Base-by-base conservation (phyloP, 2,329 filamentous ascomycete species). In the Thyridium curvatum region DNA sequence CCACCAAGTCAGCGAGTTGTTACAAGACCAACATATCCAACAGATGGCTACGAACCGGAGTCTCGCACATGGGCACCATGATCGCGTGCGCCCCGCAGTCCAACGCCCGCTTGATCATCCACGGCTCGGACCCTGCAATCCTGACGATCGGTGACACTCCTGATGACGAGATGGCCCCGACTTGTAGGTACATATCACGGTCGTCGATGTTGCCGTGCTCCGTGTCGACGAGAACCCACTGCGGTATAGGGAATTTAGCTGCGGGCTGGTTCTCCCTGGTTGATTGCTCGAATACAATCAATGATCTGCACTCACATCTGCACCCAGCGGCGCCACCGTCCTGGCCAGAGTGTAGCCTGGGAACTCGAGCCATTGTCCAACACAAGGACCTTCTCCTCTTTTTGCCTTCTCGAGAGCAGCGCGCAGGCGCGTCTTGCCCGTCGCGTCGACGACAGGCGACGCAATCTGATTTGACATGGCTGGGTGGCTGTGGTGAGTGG, bases 301-400 rank as follows among this genome's bases (percentile, higher is more conserved):
- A 30, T 13, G 37, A 13, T 12, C 14, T n/a, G 2, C 4, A 50
- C 54, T 35, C 34, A 56, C 56, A 38, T 60, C 55, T 39, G 49
- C 49, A 6, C 55, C 56, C 8, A 60, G 41, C 0, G 49, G 35
- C 3, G 53, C 55, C 17, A 58, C 41, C 2, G 54, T 58, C 30
- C 42, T 50, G 2, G 55, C 53, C n/a, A 59, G 41, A 10, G 52
- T 46, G 36, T 57, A 59, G 0, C 57, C 57, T 3, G 55, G 56
- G 32, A 56, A 49, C 38, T 55, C 52, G 12, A 58, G 48, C 55
- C 54, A 57, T 41, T 58, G 54, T 4, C 55, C 55, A 3, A 58
- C 40, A 37, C 51, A 54, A 1, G 56, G 57, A 0, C 50, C 52
- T 29, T 53, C 45, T 1, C 54, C 41, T 18, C 40, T 39, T 42